These are phyloP conservation scores for Apiospora kogelbergensis DNA, from an alignment of 2,329 filamentous ascomycete genomes.

Conservation along the genomic window DNA sequence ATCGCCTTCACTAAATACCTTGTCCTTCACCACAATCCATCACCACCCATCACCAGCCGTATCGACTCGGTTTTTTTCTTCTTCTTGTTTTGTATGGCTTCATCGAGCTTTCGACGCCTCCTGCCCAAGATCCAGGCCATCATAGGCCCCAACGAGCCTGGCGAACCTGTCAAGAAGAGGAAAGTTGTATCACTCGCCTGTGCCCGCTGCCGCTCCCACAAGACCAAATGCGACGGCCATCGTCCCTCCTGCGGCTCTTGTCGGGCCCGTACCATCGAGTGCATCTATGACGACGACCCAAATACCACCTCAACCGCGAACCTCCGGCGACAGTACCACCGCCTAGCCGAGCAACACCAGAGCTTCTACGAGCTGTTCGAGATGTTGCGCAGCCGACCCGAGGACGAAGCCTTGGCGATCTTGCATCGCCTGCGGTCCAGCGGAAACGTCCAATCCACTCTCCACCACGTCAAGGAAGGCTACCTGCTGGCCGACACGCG, in stretches of 20 bases:
- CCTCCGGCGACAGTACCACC: conserved; percentile 8
- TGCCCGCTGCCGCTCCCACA: conserved; percentile 8
- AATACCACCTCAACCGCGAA: conserved; percentile 11
- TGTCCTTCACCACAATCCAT: too few species aligned
- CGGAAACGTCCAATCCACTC: conserved; percentile 1
- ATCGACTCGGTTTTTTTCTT: too few species aligned
- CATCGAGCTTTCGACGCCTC: not conserved
- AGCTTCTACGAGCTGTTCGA: conserved; percentile 8
- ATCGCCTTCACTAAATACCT: too few species aligned
- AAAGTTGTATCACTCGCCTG: conserved; percentile 10
- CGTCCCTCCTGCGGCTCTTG: conserved; percentile 9
- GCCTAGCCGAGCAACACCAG: conserved; percentile 9
- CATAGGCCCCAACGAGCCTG: not conserved
- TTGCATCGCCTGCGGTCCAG: conserved; percentile 7
- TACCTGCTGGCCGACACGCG: conserved; percentile 5
- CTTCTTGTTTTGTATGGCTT: not conserved
- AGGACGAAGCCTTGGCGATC: conserved; percentile 9
- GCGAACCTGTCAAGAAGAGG: not conserved
- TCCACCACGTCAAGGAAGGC: conserved; percentile 10
- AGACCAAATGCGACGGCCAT: conserved; percentile 11
- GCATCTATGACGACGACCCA: conserved; percentile 11
- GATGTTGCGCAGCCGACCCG: conserved; percentile 11
- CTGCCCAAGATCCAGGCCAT: not conserved
- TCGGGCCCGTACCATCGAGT: not conserved
- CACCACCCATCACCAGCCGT: too few species aligned